These are phyloP conservation scores for Chaetomium fimeti DNA, from an alignment of 495 filamentous ascomycete species.

Conservation along the genomic window DNA sequence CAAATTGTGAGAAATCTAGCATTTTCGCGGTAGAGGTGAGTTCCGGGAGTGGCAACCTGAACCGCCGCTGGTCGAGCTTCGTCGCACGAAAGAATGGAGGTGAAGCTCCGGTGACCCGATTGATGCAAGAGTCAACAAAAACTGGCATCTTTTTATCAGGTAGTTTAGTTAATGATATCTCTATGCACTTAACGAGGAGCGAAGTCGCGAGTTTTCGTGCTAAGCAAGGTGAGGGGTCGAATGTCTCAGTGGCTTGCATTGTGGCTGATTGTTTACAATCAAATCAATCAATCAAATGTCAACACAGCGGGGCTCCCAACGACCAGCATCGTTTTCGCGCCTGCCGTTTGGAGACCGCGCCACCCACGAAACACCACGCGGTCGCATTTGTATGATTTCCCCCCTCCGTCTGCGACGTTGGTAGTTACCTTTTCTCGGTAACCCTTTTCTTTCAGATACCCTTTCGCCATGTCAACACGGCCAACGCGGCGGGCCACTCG, in stretches of 20 bases:
- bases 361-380: background rate
- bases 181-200: background rate
- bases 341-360: conserved; percentile 18
- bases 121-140: background rate
- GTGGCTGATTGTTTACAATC: conserved; percentile 42
- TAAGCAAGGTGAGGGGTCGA: background rate
- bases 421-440: background rate
- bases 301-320: conserved; percentile 29
- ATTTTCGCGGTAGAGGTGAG: conserved; percentile 26
- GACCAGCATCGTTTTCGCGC: conserved; percentile 23
- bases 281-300: conserved; percentile 32
- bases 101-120: conserved; percentile 4
- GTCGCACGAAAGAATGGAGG: background rate
- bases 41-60: background rate
- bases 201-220: no score
- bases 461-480: conserved; percentile 59
- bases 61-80: background rate
- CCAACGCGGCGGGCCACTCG: conserved; percentile 72
- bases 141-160: background rate
- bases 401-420: background rate
- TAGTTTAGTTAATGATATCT: background rate
- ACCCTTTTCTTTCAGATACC: conserved; percentile 8
- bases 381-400: background rate
- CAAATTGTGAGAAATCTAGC: conserved; percentile 55
- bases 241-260: conserved; percentile 23